Evolutionary conservation across 1,284 basidiomycete genomes (phyloP), one percentile per base, ranked within the genome.

Genomic region (Trichosporon coremiiforme): DNA sequence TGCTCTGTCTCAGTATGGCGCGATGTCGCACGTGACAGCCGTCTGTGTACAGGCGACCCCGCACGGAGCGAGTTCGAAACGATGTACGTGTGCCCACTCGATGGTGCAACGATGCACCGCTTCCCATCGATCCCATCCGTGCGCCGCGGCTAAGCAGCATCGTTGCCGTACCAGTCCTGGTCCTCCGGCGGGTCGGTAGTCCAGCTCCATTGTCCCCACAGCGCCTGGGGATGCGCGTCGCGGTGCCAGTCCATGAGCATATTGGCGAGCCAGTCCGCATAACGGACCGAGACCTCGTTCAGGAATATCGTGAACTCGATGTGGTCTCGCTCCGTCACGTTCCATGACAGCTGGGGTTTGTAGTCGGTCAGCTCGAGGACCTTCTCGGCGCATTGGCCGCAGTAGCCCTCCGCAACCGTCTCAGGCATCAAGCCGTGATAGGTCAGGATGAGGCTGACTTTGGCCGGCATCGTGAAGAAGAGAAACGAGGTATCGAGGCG

Each of bases 181-280:
- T 60, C 57, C 31, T 60, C 57, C 4, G 31, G 29, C 5, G 57
- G 57, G 57, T 60, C 57, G 31, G 57, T 60, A 3, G 57, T 60
- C 57, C 57, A 60, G 57, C 57, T 60, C 57, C 57, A 60, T 31
- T 60, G 13, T 17, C 57, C 29, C 13, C 31, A 60, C 12, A 60
- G 17, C 12, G 57, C 57, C 31, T 60, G 57, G 1, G 57, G 57
- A 10, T 60, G 57, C 13, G 57, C 57, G 9, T 60, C 57, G 31
- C 29, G 29, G 22, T 60, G 57, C 57, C 57, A 60, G 57, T 60
- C 57, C 57, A 60, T 60, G 57, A 60, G 57, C 57, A 60, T 60
- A 9, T 60, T 60, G 57, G 57, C 57, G 12, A 60, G 29, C 57
- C 57, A 60, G 17, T 60, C 57, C 13, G 57, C 57, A 17, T 60